Conservation (phyloP, 495 filamentous ascomycete genomes). For the Daldinia concentrica region DNA sequence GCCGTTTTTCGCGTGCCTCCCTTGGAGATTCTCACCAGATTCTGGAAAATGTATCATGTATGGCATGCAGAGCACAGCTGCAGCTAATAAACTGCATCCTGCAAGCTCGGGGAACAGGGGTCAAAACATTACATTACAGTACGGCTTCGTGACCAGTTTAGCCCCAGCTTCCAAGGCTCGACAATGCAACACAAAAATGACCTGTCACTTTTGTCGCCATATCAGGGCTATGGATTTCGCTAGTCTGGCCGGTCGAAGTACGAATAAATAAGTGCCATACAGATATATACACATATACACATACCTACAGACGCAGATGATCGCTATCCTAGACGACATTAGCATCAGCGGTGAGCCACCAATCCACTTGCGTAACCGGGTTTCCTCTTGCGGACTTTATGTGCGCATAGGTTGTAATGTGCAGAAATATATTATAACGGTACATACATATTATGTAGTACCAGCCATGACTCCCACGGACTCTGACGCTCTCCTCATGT, state of each 20-base stretch:
- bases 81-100: slow-evolving; percentile 44
- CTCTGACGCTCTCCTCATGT: slow-evolving; percentile 16
- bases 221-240: slow-evolving; percentile 10
- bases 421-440: neutral
- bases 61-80: slow-evolving; percentile 44
- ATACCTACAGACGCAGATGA: slow-evolving; percentile 25
- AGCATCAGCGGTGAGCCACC: slow-evolving; percentile 41
- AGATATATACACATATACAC: slow-evolving; percentile 1
- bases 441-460: neutral
- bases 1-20: slow-evolving; percentile 36
- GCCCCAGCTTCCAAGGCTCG: slow-evolving; percentile 29
- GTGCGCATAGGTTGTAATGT: neutral
- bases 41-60: slow-evolving; percentile 42
- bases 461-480: neutral
- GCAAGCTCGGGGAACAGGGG: slow-evolving; percentile 42
- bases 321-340: slow-evolving; percentile 40
- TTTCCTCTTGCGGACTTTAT: slow-evolving; percentile 26
- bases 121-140: slow-evolving; percentile 27
- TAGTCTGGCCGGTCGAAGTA: slow-evolving; percentile 29
- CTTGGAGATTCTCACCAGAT: slow-evolving; percentile 37
- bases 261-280: slow-evolving; percentile 17
- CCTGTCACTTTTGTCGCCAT: slow-evolving; percentile 29
- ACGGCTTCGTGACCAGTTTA: slow-evolving; percentile 31
- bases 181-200: slow-evolving; percentile 37
- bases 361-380: slow-evolving; percentile 32